Conservation (phyloP, 768 basidiomycete species). For the Mycena polygramma region DNA sequence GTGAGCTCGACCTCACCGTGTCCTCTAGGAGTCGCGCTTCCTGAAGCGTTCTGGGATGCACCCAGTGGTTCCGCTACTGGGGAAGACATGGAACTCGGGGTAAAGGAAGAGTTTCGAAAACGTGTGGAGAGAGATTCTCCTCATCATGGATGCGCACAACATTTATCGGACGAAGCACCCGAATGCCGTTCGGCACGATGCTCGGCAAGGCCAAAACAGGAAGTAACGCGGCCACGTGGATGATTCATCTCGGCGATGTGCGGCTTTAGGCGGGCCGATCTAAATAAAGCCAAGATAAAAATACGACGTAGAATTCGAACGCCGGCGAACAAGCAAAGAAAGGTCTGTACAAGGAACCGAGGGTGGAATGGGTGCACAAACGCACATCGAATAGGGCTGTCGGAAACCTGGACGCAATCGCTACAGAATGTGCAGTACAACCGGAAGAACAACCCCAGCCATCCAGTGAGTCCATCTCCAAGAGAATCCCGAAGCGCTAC, state of each 20-base stretch:
- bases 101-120: constrained; percentile 1
- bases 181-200: neutral
- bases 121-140: constrained; percentile 9
- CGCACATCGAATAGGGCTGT: too few species aligned
- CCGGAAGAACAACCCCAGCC: neutral
- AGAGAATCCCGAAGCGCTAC: neutral
- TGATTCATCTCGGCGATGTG: neutral
- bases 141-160: neutral
- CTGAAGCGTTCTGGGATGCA: constrained; percentile 19
- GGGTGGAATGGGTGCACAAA: too few species aligned
- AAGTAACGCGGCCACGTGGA: constrained; percentile 22
- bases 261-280: neutral
- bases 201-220: too few species aligned
- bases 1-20: constrained; percentile 54
- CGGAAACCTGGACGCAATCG: too few species aligned
- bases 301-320: too few species aligned
- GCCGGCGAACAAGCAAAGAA: too few species aligned
- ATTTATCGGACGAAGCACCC: constrained; percentile 9
- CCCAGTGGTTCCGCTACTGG: neutral
- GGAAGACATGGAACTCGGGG: constrained; percentile 25
- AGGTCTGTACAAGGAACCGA: too few species aligned
- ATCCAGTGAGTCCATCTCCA: neutral
- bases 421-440: neutral
- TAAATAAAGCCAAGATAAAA: too few species aligned
- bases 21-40: constrained; percentile 26